A percentile compares a stretch with the other conserved stretches of the same genome.
phyloP scores from a whole-genome alignment of 139 green algal species.

The Tetraselmis striata region DNA sequence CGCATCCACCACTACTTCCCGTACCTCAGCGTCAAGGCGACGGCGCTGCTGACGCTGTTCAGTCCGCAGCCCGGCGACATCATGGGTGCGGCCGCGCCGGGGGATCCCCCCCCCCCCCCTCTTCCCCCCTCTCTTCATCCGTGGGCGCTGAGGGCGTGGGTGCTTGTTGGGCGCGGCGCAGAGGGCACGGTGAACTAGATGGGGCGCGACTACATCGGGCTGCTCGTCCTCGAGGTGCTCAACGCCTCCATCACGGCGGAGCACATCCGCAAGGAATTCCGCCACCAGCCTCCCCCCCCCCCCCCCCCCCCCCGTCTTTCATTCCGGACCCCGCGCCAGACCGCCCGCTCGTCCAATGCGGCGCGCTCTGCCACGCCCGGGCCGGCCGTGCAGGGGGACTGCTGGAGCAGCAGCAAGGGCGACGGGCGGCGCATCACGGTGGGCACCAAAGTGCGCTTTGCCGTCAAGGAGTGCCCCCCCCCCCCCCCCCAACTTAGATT shows the following conservation, averaged over 20 bases:
- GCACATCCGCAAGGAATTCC: constrained; percentile 37
- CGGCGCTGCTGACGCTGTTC: constrained; percentile 38
- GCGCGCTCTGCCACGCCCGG: no score
- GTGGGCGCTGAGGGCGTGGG: no score
- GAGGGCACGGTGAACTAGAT: constrained; percentile 56
- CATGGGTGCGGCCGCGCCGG: no score
- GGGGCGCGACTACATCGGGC: constrained; percentile 51
- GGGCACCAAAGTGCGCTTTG: not conserved
- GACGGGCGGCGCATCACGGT: not conserved
- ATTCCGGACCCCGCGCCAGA: no score
- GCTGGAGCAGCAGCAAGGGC: not conserved
- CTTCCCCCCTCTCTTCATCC: no score
- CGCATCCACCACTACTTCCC: constrained; percentile 53
- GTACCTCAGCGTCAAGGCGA: constrained; percentile 37
- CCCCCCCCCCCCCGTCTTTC: no score
- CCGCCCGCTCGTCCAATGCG: no score
- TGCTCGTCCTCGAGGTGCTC: constrained; percentile 61
- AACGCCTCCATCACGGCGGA: constrained; percentile 46
- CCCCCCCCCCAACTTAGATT: no score
- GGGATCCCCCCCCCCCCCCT: no score
- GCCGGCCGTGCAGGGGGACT: not conserved
- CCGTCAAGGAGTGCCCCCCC: not conserved
- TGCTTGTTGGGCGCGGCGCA: no score
- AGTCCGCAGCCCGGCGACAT: constrained; percentile 25
- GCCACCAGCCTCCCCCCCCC: no score